Base-by-base conservation (phyloP, 192 early-diverging fungal genomes). In the Diversispora eburnea region DNA sequence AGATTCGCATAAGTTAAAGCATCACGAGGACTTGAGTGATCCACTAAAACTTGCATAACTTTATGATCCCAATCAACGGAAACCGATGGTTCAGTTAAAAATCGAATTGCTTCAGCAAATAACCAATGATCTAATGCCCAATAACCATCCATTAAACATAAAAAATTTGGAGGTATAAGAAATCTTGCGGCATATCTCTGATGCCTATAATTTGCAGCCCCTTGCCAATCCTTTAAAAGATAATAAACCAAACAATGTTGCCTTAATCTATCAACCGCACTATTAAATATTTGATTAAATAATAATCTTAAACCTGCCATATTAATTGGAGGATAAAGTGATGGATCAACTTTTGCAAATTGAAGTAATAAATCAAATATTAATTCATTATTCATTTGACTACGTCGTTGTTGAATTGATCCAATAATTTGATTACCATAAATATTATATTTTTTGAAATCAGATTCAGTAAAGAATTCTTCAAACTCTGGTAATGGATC, bases 331-430 rank as follows among this genome's bases (percentile, higher is more conserved):
- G 60, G 60, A 41, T 62, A 62, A 13, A 22, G 8, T 6, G 8
- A 4, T 33, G 42, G 33, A 10, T 42, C 42, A 62, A 62, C 15
- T 8, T 62, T 62, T 22, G 22, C 60, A 33, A 42, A 43, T 33
- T 22, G 60, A 42, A 62, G 42, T 62, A 62, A 25, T 22, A 42
- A 25, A 22, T 62, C 60, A 62, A 62, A 62, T 15, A 62, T 62
- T 3, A 62, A 22, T 15, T 62, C 60, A 20, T 22, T 22, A 42
- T 62, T 8, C 60, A 62, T 39, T 43, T 43, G 25, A 17, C 22
- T 62, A 42, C 60, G 60, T 62, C 20, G 1, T 20, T 5, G 85
- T 22, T 87, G 84, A 45, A 54, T 54, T 17, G 0, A 10, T 17
- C 9, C n/a, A 54, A 10, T 17, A 3, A 4, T 54, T 17, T 17